phyloP scores from a whole-genome alignment of 495 filamentous ascomycete species.

The Aspergillus avenaceus region DNA sequence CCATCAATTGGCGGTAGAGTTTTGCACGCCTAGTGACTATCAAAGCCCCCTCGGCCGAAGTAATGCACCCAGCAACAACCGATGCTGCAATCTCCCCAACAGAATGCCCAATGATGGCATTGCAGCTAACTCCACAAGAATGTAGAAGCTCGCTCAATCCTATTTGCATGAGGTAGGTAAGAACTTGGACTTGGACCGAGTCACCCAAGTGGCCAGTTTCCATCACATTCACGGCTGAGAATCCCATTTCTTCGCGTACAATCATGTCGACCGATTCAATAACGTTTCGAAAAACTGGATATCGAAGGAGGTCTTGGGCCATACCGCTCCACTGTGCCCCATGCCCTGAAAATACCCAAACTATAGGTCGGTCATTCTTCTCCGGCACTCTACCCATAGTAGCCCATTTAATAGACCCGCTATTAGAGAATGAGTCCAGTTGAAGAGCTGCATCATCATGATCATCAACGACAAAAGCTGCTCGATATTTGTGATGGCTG shows the following conservation, averaged over 20 bases:
- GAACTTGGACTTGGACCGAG: constrained; percentile 26
- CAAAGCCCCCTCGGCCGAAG: constrained; percentile 23
- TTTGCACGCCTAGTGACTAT: constrained; percentile 28
- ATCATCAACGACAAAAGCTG: constrained; percentile 14
- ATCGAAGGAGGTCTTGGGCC: constrained; percentile 26
- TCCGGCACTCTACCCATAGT: background rate
- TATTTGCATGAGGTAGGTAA: constrained; percentile 32
- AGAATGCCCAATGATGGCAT: constrained; percentile 34
- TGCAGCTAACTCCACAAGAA: constrained; percentile 16
- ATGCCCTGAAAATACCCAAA: constrained; percentile 32
- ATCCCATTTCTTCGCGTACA: constrained; percentile 20
- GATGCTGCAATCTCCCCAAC: constrained; percentile 30
- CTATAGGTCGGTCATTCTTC: background rate
- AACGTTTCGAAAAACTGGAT: constrained; percentile 19
- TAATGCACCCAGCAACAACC: constrained; percentile 25
- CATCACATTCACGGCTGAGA: constrained; percentile 29
- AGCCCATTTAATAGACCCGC: background rate
- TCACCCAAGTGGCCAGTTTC: constrained; percentile 19
- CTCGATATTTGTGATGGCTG: constrained; percentile 26
- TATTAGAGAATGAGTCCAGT: background rate
- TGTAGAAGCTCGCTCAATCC: constrained; percentile 21
- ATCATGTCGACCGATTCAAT: constrained; percentile 18
- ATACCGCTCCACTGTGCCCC: constrained; percentile 40
- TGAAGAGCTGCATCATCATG: constrained; percentile 15
- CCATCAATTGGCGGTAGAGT: constrained; percentile 35